Base-by-base conservation (phyloP, 371 early-diverging fungal genomes). In the Nematocida ironsii region DNA sequence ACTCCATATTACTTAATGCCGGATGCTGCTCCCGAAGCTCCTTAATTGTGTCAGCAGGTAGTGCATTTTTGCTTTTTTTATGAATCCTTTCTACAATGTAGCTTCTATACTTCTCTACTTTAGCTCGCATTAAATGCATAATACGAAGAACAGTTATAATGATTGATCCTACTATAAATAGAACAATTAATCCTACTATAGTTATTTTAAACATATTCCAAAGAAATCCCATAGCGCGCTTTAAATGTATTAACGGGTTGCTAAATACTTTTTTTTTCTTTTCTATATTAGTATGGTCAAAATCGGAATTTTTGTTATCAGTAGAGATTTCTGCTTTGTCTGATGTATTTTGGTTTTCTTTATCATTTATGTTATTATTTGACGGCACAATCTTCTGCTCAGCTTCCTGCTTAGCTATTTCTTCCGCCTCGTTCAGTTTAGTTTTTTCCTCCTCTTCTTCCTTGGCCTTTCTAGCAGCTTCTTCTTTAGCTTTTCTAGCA, bases 1-100 rank as follows among this genome's bases (percentile, higher is more conserved):
- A 75, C 40, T 75, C 76, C 9, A 47, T 44, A 11, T 33, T 75
- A 56, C 73, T 72, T 13, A 75, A 33, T 20, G 23, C 56, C 7
- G 68, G 40, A 70, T 27, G 64, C 60, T 75, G 71, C 45, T 75
- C 56, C 23, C 76, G 20, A 11, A 75, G 18, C 42, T 75, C 76
- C 23, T 16, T 55, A 56, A 75, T 75, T 13, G 76, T 75, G 16
- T 72, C 20, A 16, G 48, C 9, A 7, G 67, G 76, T 9, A 75
- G 55, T 1, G 33, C 40, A 25, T 54, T 47, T 44, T 68, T 68
- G n/a, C 9, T 25, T 7, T 69, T 66, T 50, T 75, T 75, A 13
- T 69, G 7, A 1, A 75, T 68, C 11, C 58, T 27, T 5, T 27
- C 20, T 44, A 40, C 64, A 20, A 75, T 9, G 40, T 68, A 75